Evolutionary conservation across 495 filamentous ascomycete species (phyloP), one percentile per base, ranked within the genome.

Genomic region (Penicillium desertorum): DNA sequence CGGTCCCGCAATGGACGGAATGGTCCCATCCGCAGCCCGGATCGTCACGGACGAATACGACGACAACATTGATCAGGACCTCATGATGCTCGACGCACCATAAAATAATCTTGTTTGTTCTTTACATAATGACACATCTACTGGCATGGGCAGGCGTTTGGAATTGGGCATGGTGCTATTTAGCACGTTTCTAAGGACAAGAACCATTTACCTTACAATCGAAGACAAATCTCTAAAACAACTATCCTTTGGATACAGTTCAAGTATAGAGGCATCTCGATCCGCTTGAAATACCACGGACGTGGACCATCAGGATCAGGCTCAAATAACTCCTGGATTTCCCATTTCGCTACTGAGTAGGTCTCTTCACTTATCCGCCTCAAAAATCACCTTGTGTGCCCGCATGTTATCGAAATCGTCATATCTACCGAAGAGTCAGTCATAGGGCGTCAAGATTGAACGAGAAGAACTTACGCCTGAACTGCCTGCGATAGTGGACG

Each of bases 81-180:
- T 79, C 27, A 74, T 77, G 65, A 84, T 87, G 84, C 81, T 86
- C 69, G 83, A 86, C 61, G 74, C 86, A n/a, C 74, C 82, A 57
- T 76, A 58, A 65, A 22, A 27, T 53, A 23, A 50, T 47, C 11
- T 45, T 42, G 30, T 56, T 51, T 29, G 47, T 57, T 41, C 58
- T 56, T 20, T 54, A 56, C 9, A 58, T 58, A 49, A 12, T 51
- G 56, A 49, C 41, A 29, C 52, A 29, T 29, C 37, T 42, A 52
- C 36, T 42, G 52, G 41, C 50, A 54, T 62, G 36, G 36, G 29
- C 23, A 27, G 39, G 58, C 64, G 58, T 67, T 64, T 62, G 25
- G 53, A 51, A 50, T 56, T 42, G 41, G 57, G 59, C 51, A 59
- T 48, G 27, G 45, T 51, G 57, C 51, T 19, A 45, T 58, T 30